Conservation (phyloP, 2,329 filamentous ascomycete genomes). For the Aspergillus glaucus region DNA sequence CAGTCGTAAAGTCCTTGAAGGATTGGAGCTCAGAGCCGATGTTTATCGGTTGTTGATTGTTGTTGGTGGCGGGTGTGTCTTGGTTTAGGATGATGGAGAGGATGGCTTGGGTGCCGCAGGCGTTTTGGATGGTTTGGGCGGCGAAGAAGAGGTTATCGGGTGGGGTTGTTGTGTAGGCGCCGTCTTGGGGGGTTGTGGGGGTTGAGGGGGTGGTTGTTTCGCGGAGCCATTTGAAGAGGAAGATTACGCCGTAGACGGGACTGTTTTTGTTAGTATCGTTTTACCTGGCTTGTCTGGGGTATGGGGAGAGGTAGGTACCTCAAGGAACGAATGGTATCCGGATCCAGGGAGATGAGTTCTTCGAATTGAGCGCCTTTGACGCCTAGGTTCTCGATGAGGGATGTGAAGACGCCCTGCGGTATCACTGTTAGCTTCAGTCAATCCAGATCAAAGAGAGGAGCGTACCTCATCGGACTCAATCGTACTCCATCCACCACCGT, state of each 20-base stretch:
- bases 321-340: slow-evolving; percentile 48
- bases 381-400: slow-evolving; percentile 84
- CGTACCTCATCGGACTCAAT: slow-evolving; percentile 92
- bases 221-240: slow-evolving; percentile 81
- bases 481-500: slow-evolving; percentile 75
- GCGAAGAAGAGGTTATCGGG: slow-evolving; percentile 84
- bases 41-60: slow-evolving; percentile 45
- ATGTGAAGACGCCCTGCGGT: slow-evolving; percentile 84
- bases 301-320: slow-evolving; percentile 24
- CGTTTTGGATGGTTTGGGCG: slow-evolving; percentile 95
- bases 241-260: slow-evolving; percentile 90
- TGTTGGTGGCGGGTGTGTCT: slow-evolving; percentile 30
- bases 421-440: slow-evolving; percentile 4
- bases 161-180: slow-evolving; percentile 69
- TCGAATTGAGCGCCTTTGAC: slow-evolving; percentile 95
- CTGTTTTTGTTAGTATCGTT: slow-evolving; percentile 32
- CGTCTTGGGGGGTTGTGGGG: slow-evolving; percentile 66
- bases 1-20: slow-evolving; percentile 83
- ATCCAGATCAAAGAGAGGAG: slow-evolving; percentile 1
- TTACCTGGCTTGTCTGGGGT: too few species aligned
- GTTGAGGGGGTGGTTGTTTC: slow-evolving; percentile 54
- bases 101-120: slow-evolving; percentile 92
- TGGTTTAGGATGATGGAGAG: slow-evolving; percentile 89
- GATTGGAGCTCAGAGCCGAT: slow-evolving; percentile 65
- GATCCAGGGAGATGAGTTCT: slow-evolving; percentile 84